Evolutionary conservation across 2,329 filamentous ascomycete genomes (phyloP).

Genomic region (Cordyceps farinosa): DNA sequence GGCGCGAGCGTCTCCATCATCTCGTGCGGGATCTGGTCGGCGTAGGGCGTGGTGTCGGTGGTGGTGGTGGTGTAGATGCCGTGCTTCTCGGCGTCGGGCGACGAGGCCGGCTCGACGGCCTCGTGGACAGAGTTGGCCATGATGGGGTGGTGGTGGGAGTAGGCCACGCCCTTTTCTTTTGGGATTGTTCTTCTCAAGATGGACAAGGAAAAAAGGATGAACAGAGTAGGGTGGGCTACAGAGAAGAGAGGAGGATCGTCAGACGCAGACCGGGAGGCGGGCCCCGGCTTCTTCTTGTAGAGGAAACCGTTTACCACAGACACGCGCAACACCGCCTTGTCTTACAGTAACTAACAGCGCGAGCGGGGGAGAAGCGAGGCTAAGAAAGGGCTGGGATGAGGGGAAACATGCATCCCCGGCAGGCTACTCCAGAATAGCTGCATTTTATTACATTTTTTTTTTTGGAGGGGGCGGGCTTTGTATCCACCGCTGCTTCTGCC

Average conservation of each 20-base stretch:
- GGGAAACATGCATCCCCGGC: neutral
- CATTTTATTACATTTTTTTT: neutral
- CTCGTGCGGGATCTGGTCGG: constrained; percentile 37
- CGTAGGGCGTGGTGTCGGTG: constrained; percentile 16
- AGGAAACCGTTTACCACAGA: neutral
- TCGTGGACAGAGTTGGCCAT: constrained; percentile 14
- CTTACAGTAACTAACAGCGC: neutral
- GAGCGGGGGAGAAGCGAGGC: neutral
- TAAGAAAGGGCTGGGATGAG: neutral
- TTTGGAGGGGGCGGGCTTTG: neutral
- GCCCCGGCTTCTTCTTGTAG: constrained; percentile 9
- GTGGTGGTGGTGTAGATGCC: neutral
- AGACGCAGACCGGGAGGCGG: neutral
- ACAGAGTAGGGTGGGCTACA: neutral
- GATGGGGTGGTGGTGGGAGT: neutral
- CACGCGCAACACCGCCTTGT: neutral
- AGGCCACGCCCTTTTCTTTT: neutral
- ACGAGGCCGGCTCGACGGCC: neutral
- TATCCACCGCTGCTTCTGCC: neutral
- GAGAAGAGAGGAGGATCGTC: neutral
- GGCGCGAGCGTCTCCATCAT: constrained; percentile 40
- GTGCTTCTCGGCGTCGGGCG: constrained; percentile 12
- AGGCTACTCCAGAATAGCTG: constrained; percentile 1
- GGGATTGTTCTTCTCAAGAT: no score
- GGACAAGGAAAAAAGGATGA: neutral